These are phyloP conservation scores for Paraphoma chrysanthemicola DNA, from an alignment of 2,329 filamentous ascomycete genomes.

Conservation along the genomic window DNA sequence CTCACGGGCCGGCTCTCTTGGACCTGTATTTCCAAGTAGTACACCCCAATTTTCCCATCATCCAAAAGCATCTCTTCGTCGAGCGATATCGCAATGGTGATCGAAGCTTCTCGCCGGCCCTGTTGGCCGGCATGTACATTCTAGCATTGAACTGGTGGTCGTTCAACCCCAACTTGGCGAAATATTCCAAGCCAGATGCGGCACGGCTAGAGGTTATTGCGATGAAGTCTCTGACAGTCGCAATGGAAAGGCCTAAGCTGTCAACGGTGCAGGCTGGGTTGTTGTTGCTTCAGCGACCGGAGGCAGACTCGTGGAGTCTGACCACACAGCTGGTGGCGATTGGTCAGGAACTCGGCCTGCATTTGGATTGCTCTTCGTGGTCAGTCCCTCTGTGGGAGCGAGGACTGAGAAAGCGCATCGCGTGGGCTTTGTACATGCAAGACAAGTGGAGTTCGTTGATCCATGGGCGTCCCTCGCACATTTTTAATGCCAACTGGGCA, in stretches of 20 bases:
- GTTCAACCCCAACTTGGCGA: constrained; percentile 70
- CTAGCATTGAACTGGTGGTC: constrained; percentile 90
- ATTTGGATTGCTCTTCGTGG: constrained; percentile 87
- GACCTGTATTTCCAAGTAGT: constrained; percentile 83
- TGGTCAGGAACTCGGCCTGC: constrained; percentile 84
- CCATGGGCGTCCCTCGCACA: constrained; percentile 84
- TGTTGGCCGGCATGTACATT: constrained; percentile 83
- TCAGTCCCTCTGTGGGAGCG: constrained; percentile 89
- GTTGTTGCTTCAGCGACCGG: constrained; percentile 75
- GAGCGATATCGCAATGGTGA: constrained; percentile 78
- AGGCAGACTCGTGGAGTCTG: constrained; percentile 81
- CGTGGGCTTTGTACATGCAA: constrained; percentile 93
- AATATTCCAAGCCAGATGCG: constrained; percentile 73
- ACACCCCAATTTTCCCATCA: constrained; percentile 81
- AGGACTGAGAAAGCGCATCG: constrained; percentile 81
- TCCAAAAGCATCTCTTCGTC: constrained; percentile 80
- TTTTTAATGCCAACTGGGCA: constrained; percentile 75
- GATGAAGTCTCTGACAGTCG: constrained; percentile 73
- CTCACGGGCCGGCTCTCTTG: constrained; percentile 78
- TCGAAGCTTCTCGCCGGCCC: constrained; percentile 75
- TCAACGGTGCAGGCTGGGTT: constrained; percentile 81
- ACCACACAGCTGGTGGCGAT: constrained; percentile 89
- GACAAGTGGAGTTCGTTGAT: constrained; percentile 91
- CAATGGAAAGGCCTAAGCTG: constrained; percentile 81
- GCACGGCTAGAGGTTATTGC: constrained; percentile 76